phyloP scores from a whole-genome alignment of 257 asterid genomes.

The Lithospermum erythrorhizon region DNA sequence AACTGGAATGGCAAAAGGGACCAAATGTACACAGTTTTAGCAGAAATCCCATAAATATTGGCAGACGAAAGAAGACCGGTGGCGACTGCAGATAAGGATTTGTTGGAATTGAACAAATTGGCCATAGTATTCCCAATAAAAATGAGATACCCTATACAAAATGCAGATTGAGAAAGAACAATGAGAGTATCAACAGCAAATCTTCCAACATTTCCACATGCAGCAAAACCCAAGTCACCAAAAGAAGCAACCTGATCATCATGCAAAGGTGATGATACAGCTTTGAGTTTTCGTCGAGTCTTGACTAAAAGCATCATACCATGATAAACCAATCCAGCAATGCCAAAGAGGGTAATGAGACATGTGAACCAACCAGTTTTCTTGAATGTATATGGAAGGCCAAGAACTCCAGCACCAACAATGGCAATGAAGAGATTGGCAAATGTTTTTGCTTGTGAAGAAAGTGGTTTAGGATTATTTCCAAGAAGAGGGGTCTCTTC shows the following conservation, averaged over 20 bases:
- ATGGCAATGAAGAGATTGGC: slow-evolving; percentile 20
- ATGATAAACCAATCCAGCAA: slow-evolving; percentile 12
- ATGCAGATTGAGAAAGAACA: slow-evolving; percentile 17
- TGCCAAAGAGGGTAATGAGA: slow-evolving; percentile 3
- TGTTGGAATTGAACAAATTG: background rate
- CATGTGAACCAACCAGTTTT: slow-evolving; percentile 20
- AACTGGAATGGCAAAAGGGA: slow-evolving; percentile 20
- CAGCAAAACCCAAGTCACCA: slow-evolving; percentile 17
- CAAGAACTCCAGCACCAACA: slow-evolving; percentile 24
- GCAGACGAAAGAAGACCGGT: background rate
- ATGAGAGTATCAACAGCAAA: slow-evolving; percentile 16
- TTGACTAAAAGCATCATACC: slow-evolving; percentile 20
- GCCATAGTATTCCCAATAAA: slow-evolving; percentile 15
- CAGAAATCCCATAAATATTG: slow-evolving; percentile 8
- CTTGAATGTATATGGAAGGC: slow-evolving; percentile 21
- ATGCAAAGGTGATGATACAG: background rate
- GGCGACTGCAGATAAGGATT: background rate
- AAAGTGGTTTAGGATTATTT: background rate
- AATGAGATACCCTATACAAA: slow-evolving; percentile 17
- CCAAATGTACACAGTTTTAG: slow-evolving; percentile 15
- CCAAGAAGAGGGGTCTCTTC: slow-evolving; percentile 15
- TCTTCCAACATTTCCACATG: slow-evolving; percentile 14
- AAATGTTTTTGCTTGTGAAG: slow-evolving; percentile 15
- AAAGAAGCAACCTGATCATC: slow-evolving; percentile 8
- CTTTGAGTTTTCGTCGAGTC: slow-evolving; percentile 15